A percentile compares a stretch with the other conserved stretches of the same genome.
Evolutionary conservation across 106 monocot species (phyloP).

Genomic region (Xerophyta viscosa): DNA sequence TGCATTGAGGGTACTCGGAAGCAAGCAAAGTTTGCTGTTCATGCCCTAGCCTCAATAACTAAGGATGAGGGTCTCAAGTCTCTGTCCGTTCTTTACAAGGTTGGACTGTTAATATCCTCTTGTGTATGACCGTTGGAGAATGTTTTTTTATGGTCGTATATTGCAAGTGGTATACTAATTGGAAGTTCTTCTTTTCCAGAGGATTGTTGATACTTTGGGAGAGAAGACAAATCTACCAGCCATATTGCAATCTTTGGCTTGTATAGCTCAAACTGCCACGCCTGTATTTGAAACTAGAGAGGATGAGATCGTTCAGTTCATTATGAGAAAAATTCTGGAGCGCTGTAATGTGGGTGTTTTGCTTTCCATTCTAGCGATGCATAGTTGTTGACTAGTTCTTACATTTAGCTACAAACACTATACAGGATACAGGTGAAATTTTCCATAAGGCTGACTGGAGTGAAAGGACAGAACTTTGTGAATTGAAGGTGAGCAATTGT

Average conservation of each 20-base stretch:
- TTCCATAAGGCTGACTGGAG: constrained; percentile 39
- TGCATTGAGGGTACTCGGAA: constrained; percentile 88
- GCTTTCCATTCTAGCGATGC: constrained; percentile 1
- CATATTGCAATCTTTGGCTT: constrained; percentile 88
- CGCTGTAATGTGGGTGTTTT: constrained; percentile 51
- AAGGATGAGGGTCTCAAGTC: constrained; percentile 98
- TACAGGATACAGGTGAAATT: constrained; percentile 27
- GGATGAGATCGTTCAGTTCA: constrained; percentile 73
- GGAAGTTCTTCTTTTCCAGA: constrained; percentile 62
- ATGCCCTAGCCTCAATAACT: constrained; percentile 85
- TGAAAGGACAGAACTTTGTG: constrained; percentile 67
- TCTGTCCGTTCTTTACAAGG: constrained; percentile 99
- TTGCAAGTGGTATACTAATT: too few species aligned
- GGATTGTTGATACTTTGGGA: constrained; percentile 85
- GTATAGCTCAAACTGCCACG: constrained; percentile 94
- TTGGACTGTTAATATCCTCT: too few species aligned
- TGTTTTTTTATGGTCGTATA: too few species aligned
- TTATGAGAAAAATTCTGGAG: constrained; percentile 67
- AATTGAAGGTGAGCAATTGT: constrained; percentile 53
- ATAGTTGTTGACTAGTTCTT: too few species aligned
- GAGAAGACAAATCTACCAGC: constrained; percentile 85
- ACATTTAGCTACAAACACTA: too few species aligned
- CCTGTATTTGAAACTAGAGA: constrained; percentile 98
- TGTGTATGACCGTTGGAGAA: too few species aligned
- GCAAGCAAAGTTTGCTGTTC: constrained; percentile 96